Conservation (phyloP, 441 rosid genomes). For the Corymbia citriodora region DNA sequence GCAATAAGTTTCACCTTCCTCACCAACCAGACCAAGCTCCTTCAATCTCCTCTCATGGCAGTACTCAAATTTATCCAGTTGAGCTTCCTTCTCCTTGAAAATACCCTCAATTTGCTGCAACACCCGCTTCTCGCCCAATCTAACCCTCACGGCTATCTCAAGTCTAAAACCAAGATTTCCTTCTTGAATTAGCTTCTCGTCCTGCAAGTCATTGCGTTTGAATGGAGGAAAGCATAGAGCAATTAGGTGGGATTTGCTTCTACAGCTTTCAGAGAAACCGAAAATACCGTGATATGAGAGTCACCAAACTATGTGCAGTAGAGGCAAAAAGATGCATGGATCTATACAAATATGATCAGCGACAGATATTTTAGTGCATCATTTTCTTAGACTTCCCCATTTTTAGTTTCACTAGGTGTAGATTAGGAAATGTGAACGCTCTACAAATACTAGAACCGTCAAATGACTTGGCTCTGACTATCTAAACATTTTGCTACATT, state of each 20-base stretch:
- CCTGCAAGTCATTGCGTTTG: slow-evolving; percentile 30
- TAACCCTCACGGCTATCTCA: slow-evolving; percentile 60
- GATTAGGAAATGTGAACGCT: neutral
- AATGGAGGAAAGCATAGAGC: neutral
- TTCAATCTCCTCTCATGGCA: slow-evolving; percentile 82
- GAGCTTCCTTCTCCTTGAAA: slow-evolving; percentile 60
- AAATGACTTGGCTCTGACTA: neutral
- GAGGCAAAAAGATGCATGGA: neutral
- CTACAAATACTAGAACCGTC: neutral
- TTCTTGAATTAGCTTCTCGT: slow-evolving; percentile 51
- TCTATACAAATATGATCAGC: neutral
- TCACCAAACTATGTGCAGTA: neutral
- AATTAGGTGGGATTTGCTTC: neutral
- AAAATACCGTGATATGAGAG: neutral
- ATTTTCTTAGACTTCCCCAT: neutral
- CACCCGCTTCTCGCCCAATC: slow-evolving; percentile 80
- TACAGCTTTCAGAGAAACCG: neutral
- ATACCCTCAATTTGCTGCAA: slow-evolving; percentile 59
- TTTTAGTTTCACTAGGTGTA: neutral
- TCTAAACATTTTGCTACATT: neutral
- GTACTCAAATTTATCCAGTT: slow-evolving; percentile 62
- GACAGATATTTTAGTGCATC: neutral
- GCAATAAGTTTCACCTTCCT: slow-evolving; percentile 54
- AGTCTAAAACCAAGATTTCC: slow-evolving; percentile 37
- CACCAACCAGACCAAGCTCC: slow-evolving; percentile 85